Evolutionary conservation across 2,329 filamentous ascomycete genomes (phyloP).

Genomic region (Fusarium domesticum): DNA sequence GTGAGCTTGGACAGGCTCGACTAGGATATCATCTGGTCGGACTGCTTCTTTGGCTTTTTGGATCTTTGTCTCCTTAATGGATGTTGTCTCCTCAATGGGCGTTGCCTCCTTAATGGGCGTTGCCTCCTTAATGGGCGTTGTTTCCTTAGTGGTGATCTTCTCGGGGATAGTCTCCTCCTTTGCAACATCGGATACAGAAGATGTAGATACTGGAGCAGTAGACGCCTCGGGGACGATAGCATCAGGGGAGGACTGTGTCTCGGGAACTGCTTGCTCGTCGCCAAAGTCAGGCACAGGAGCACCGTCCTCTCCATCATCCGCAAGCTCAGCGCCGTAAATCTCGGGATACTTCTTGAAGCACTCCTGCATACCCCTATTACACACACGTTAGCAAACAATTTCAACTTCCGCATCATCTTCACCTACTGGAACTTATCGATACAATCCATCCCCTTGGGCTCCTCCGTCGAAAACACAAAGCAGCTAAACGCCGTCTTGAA

Average conservation of each 20-base stretch:
- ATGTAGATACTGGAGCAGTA: constrained; percentile 1
- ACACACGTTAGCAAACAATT: constrained; percentile 24
- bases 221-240: constrained; percentile 1
- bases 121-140: not conserved
- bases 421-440: constrained; percentile 95
- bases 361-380: constrained; percentile 82
- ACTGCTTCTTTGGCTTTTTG: constrained; percentile 9
- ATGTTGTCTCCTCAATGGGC: constrained; percentile 1
- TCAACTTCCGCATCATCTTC: not conserved
- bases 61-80: constrained; percentile 10
- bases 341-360: constrained; percentile 94
- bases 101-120: not conserved
- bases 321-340: constrained; percentile 84
- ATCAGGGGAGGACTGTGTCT: constrained; percentile 17
- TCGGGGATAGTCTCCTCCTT: not conserved
- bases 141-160: not conserved
- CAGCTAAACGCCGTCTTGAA: constrained; percentile 97
- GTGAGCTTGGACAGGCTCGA: constrained; percentile 17
- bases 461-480: constrained; percentile 92
- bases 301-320: constrained; percentile 61
- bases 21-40: constrained; percentile 7
- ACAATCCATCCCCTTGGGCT: constrained; percentile 97
- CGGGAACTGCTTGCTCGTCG: constrained; percentile 27
- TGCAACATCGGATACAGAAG: not conserved
- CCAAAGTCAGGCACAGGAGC: constrained; percentile 30